Base-by-base conservation (phyloP, 1,284 basidiomycete genomes). In the Anthracocystis setariae region DNA sequence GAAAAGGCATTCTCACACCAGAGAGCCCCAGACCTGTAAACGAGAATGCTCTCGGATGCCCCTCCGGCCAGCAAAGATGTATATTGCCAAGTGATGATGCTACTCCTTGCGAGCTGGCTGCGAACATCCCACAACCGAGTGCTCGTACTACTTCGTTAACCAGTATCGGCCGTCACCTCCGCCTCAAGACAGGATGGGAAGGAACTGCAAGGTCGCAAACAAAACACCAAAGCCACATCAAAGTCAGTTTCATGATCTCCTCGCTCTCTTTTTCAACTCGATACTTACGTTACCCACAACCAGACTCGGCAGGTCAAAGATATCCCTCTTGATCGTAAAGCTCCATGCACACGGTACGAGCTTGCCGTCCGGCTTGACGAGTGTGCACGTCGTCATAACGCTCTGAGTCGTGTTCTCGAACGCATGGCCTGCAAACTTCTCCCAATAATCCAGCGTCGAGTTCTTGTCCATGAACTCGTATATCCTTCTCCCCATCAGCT, bases 401-500 rank as follows among this genome's bases (percentile, higher is more conserved):
- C 73, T 74, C 57, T 80, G 80, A 3, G 76, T 73, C 3, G 79
- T 81, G 35, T 80, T 81, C 53, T 82, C 81, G 50, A 82, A 82
- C 21, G 80, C 81, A 52, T 82, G 81, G 38, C 67, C 50, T 5
- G 81, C 81, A 55, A 82, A 82, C 49, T 75, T 77, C 42, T 82
- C 80, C 80, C 80, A 82, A 37, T 82, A 82, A 35, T 80, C 74
- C 38, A 82, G 38, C 18, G 76, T 79, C 24, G 76, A 77, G 37
- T 74, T 66, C 51, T 78, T 81, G 50, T 82, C 81, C 73, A 82
- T 75, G 51, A 82, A 79, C 57, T 82, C 76, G 46, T 82, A 82
- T 29, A 82, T 82, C 53, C 76, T 73, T 32, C 76, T 64, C 21
- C 81, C 81, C 49, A 81, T 51, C 44, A 82, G 52, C 50, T 79